Evolutionary conservation across 768 basidiomycete genomes (phyloP).

Genomic region (button mushroom (Agaricus bisporus)): DNA sequence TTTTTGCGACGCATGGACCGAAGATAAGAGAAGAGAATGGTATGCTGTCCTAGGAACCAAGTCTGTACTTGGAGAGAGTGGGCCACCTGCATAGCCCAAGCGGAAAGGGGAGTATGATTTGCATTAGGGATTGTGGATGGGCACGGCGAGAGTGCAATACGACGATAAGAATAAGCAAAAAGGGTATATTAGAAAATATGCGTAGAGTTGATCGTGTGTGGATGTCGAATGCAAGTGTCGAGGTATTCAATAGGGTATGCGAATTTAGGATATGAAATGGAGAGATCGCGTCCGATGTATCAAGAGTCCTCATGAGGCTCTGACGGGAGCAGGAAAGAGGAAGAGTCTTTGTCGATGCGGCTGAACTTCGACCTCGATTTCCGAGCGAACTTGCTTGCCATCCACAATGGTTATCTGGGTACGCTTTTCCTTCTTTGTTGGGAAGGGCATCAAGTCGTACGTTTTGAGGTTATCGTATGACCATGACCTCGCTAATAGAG

Average conservation of each 20-base stretch:
- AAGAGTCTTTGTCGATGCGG: conserved; percentile 61
- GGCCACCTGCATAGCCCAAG: background rate
- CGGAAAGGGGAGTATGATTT: background rate
- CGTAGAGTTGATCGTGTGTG: conserved; percentile 1
- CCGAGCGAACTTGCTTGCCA: conserved; percentile 41
- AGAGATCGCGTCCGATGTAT: background rate
- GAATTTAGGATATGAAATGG: background rate
- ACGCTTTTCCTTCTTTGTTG: conserved; percentile 51
- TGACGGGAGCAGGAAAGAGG: conserved; percentile 44
- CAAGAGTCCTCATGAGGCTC: background rate
- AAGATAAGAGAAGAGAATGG: background rate
- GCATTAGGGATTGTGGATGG: conserved; percentile 1
- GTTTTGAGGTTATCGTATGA: conserved; percentile 70
- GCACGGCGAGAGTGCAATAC: conserved; percentile 7
- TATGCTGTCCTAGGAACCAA: background rate
- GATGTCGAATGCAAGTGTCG: conserved; percentile 4
- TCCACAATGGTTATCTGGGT: conserved; percentile 46
- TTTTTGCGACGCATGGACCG: conserved; percentile 1
- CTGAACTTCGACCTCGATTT: conserved; percentile 49
- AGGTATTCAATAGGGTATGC: conserved; percentile 9
- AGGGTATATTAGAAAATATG: conserved; percentile 13
- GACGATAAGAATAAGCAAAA: conserved; percentile 11
- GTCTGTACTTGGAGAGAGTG: background rate
- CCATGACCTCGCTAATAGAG: conserved; percentile 56
- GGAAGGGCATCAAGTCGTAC: conserved; percentile 57